A percentile compares a stretch with the other conserved stretches of the same genome.
phyloP scores from a whole-genome alignment of 352 stramenopile genomes.

The Phytophthora pseudosyringae region DNA sequence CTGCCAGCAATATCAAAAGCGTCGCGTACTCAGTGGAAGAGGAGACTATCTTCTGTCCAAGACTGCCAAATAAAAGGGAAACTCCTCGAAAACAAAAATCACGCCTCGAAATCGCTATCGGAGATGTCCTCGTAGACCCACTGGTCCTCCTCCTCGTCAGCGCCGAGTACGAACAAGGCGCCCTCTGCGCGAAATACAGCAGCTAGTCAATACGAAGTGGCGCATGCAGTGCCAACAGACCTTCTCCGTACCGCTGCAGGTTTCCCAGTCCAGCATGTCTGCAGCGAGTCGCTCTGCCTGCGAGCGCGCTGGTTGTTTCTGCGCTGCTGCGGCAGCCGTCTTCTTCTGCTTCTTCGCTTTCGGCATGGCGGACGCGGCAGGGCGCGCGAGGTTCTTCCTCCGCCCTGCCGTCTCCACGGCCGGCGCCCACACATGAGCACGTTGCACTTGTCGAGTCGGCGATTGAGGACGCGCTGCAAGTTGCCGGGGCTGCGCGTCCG shows the following conservation, averaged over 20 bases:
- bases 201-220: slow-evolving; percentile 7
- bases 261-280: slow-evolving; percentile 72
- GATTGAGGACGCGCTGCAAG: neutral
- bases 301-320: slow-evolving; percentile 12
- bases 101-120: slow-evolving; percentile 68
- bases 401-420: slow-evolving; percentile 5
- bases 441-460: slow-evolving; percentile 8
- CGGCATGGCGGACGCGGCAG: neutral
- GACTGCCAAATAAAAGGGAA: neutral
- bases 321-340: neutral
- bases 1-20: too few species aligned
- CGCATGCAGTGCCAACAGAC: neutral
- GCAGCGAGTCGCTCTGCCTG: slow-evolving; percentile 38
- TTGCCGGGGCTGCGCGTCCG: slow-evolving; percentile 37
- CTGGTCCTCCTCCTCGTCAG: slow-evolving; percentile 25
- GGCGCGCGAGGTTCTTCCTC: neutral
- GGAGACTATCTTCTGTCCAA: neutral
- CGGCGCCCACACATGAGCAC: slow-evolving; percentile 37
- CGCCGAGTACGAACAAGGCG: slow-evolving; percentile 38
- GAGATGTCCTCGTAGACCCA: slow-evolving; percentile 73
- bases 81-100: neutral
- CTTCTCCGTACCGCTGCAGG: slow-evolving; percentile 60
- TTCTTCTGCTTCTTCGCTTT: slow-evolving; percentile 31
- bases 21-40: too few species aligned
- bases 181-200: slow-evolving; percentile 23